Conservation (phyloP, 2,329 filamentous ascomycete species). For the Penicillium sp. region DNA sequence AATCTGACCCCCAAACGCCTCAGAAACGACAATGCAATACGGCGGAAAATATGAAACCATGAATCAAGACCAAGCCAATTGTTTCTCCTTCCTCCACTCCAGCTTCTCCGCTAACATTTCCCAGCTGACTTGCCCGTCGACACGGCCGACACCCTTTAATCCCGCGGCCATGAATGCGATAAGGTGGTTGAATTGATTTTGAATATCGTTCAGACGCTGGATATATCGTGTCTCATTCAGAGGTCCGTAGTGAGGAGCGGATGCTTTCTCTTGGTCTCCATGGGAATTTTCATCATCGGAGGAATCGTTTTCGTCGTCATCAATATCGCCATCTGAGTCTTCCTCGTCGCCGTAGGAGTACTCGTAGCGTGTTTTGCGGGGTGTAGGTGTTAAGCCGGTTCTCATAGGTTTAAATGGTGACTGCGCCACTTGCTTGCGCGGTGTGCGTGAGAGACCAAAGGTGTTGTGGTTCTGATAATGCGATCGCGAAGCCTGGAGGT, state of each 20-base stretch:
- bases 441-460: not conserved
- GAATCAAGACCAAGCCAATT: not conserved
- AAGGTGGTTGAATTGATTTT: slow-evolving; percentile 66
- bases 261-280: not conserved
- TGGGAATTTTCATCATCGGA: slow-evolving; percentile 2
- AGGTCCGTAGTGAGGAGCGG: slow-evolving; percentile 32
- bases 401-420: slow-evolving; percentile 40
- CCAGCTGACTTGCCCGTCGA: slow-evolving; percentile 74
- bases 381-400: slow-evolving; percentile 12
- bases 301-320: slow-evolving; percentile 27
- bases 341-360: slow-evolving; percentile 28
- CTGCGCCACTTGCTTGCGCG: not conserved
- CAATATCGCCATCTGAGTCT: slow-evolving; percentile 34
- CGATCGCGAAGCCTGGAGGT: slow-evolving; percentile 55
- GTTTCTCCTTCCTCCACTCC: slow-evolving; percentile 53
- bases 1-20: not conserved
- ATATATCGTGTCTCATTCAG: slow-evolving; percentile 52
- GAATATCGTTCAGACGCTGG: slow-evolving; percentile 61
- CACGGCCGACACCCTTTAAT: slow-evolving; percentile 74
- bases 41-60: not conserved
- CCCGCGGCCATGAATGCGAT: slow-evolving; percentile 74
- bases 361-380: slow-evolving; percentile 42
- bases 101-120: slow-evolving; percentile 82
- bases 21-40: not conserved
- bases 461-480: slow-evolving; percentile 29